A percentile compares a stretch with the other conserved stretches of the same genome.
These are phyloP conservation scores for Capsella rubella DNA, from an alignment of 441 rosid species.

Conservation along the genomic window DNA sequence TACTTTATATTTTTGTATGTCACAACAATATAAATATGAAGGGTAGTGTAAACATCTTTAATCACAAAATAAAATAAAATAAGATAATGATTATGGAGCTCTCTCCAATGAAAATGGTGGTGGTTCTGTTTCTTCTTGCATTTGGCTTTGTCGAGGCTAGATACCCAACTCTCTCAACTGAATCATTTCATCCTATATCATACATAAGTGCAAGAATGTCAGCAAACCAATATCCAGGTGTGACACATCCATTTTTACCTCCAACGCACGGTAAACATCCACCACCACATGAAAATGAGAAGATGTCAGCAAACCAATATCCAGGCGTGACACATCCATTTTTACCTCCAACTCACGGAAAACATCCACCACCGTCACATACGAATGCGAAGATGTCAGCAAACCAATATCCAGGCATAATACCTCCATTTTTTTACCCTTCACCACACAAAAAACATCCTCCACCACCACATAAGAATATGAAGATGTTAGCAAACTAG, in stretches of 20 bases:
- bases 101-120: neutral
- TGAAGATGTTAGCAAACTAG: too few species aligned
- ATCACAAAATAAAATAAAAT: neutral
- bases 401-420: neutral
- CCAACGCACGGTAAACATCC: too few species aligned
- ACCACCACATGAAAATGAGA: too few species aligned
- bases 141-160: neutral
- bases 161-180: neutral
- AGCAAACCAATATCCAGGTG: neutral
- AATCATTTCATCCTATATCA: neutral
- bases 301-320: too few species aligned
- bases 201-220: too few species aligned
- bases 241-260: too few species aligned
- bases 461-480: too few species aligned
- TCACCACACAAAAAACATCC: too few species aligned
- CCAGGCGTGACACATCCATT: too few species aligned
- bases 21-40: constrained; percentile 1
- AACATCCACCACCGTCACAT: neutral
- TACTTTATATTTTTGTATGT: neutral
- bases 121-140: neutral
- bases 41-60: neutral
- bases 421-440: too few species aligned
- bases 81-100: neutral
- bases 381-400: neutral
- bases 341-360: too few species aligned